Evolutionary conservation across 2,329 filamentous ascomycete genomes (phyloP).

Genomic region (Epichloe sp.): DNA sequence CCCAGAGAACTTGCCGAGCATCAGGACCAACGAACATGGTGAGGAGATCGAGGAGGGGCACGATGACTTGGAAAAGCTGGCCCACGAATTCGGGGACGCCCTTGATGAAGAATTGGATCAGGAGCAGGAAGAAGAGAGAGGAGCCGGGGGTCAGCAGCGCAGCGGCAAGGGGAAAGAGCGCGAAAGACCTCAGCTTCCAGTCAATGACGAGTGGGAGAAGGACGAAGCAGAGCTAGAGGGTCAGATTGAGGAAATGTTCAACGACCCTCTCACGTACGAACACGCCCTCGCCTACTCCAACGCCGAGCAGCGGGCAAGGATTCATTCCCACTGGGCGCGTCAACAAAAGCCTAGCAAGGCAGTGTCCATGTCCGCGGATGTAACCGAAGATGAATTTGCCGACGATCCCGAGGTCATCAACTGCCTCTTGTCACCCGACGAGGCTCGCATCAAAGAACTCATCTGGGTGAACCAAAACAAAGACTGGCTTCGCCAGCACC

Average conservation of each 20-base stretch:
- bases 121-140: conserved; percentile 1
- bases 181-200: conserved; percentile 34
- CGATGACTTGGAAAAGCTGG: conserved; percentile 27
- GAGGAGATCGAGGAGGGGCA: conserved; percentile 14
- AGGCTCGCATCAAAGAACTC: conserved; percentile 72
- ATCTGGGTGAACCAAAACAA: conserved; percentile 95
- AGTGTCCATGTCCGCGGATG: conserved; percentile 48
- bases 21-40: conserved; percentile 3
- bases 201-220: conserved; percentile 48
- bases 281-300: conserved; percentile 46
- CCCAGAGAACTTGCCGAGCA: conserved; percentile 17
- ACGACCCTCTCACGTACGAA: conserved; percentile 42
- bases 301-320: conserved; percentile 40
- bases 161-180: conserved; percentile 12
- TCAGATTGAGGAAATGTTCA: conserved; percentile 59
- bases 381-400: conserved; percentile 72
- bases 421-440: conserved; percentile 60
- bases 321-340: conserved; percentile 39
- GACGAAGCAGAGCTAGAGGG: conserved; percentile 54
- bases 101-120: conserved; percentile 18
- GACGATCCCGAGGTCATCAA: conserved; percentile 78
- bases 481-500: conserved; percentile 78
- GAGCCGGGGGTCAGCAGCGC: not conserved
- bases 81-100: conserved; percentile 30
- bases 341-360: conserved; percentile 32